Percentiles rank a stretch among this genome's conserved stretches.
phyloP scores from a whole-genome alignment of 176 grass and related monocot genomes.

The Melocanna baccifera region DNA sequence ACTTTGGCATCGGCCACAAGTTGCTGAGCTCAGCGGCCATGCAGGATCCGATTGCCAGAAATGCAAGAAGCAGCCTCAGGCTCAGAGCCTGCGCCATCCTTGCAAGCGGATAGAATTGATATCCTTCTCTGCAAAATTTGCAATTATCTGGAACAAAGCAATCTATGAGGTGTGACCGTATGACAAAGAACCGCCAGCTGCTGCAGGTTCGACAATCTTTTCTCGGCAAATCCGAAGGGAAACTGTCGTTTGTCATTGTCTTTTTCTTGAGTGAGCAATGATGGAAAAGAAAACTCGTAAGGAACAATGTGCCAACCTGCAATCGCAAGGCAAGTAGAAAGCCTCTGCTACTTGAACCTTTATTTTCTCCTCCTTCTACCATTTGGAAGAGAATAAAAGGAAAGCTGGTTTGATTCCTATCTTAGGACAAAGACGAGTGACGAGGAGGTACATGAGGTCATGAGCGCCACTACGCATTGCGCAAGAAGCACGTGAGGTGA shows the following conservation, averaged over 20 bases:
- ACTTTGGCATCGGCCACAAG: conserved; percentile 84
- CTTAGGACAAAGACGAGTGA: conserved; percentile 37
- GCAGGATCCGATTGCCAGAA: conserved; percentile 43
- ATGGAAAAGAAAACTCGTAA: neutral
- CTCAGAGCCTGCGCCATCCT: conserved; percentile 30
- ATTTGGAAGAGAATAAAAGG: conserved; percentile 19
- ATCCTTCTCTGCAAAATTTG: neutral
- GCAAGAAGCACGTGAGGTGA: neutral
- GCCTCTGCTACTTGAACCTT: neutral
- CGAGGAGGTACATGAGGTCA: conserved; percentile 41
- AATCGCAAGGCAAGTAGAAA: conserved; percentile 17
- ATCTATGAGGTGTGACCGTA: no score
- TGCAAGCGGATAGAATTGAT: neutral
- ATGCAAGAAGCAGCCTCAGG: conserved; percentile 48
- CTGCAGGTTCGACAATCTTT: neutral
- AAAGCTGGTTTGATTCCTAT: conserved; percentile 21
- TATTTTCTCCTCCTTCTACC: neutral
- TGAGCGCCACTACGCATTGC: neutral
- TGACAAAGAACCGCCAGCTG: neutral
- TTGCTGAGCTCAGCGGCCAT: conserved; percentile 42
- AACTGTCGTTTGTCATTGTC: neutral
- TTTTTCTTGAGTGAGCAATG: conserved; percentile 13
- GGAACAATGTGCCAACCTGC: conserved; percentile 23
- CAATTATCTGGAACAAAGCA: conserved; percentile 17
- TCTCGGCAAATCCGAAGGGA: neutral